Percentiles rank a stretch among this genome's conserved stretches.
phyloP scores from a whole-genome alignment of 106 monocot genomes.

The Vanilla planifolia region DNA sequence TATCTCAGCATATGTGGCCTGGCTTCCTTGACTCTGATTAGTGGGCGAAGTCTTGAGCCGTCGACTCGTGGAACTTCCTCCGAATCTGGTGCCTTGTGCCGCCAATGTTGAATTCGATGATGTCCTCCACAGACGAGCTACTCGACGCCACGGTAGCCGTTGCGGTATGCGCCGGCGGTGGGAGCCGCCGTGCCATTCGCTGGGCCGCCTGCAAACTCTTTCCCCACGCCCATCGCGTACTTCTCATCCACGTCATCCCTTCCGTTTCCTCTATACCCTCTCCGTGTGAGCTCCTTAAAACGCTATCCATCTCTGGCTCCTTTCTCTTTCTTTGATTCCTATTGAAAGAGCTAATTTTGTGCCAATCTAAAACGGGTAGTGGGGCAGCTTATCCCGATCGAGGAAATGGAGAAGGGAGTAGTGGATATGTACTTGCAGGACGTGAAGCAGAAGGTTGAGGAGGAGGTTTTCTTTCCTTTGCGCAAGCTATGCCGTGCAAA shows the following conservation, averaged over 20 bases:
- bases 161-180: slow-evolving; percentile 15
- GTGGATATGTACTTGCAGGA: slow-evolving; percentile 48
- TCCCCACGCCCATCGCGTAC: slow-evolving; percentile 24
- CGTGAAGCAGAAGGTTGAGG: slow-evolving; percentile 14
- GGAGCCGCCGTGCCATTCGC: slow-evolving; percentile 30
- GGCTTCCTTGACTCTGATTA: background rate
- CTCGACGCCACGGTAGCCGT: slow-evolving; percentile 19
- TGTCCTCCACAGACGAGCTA: background rate
- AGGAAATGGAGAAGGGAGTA: slow-evolving; percentile 28
- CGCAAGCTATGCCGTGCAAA: slow-evolving; percentile 20
- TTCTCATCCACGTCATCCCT: slow-evolving; percentile 55
- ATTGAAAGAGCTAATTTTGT: background rate
- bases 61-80: no score
- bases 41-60: background rate
- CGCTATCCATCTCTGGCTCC: background rate
- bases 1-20: no score
- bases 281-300: slow-evolving; percentile 18
- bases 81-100: no score
- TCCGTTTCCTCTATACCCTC: slow-evolving; percentile 29
- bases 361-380: slow-evolving; percentile 10
- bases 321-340: background rate
- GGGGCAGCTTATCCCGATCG: slow-evolving; percentile 27
- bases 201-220: slow-evolving; percentile 37
- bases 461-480: slow-evolving; percentile 22
- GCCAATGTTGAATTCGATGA: background rate